Conservation (phyloP, 768 basidiomycete species). For the Boletus subcaerulescens region DNA sequence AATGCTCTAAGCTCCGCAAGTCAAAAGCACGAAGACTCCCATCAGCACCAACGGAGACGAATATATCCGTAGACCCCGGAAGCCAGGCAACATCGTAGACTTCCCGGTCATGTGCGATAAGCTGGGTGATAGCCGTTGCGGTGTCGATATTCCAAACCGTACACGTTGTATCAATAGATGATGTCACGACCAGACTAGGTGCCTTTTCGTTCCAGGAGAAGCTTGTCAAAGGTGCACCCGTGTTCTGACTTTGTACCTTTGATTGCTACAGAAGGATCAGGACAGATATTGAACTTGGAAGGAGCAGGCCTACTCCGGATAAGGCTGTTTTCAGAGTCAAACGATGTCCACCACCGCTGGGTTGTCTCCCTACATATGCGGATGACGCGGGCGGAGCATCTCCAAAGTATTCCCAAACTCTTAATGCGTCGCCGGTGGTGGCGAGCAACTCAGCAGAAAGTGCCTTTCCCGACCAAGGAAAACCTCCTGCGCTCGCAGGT, state of each 20-base stretch:
- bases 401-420: conserved; percentile 85
- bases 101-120: conserved; percentile 95
- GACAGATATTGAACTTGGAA: conserved; percentile 1
- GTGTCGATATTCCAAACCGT: conserved; percentile 99
- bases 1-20: conserved; percentile 93
- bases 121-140: conserved; percentile 89
- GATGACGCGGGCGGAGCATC: conserved; percentile 59
- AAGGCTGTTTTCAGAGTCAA: conserved; percentile 72
- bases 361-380: conserved; percentile 68
- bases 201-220: conserved; percentile 98
- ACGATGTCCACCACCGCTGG: conserved; percentile 55
- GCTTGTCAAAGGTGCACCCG: conserved; percentile 89
- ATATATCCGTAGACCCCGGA: conserved; percentile 92
- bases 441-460: conserved; percentile 78
- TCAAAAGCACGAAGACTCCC: conserved; percentile 96
- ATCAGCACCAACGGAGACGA: conserved; percentile 97
- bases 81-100: conserved; percentile 99
- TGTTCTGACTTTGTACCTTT: conserved; percentile 81
- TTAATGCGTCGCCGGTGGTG: conserved; percentile 89
- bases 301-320: conserved; percentile 62
- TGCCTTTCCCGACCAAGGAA: conserved; percentile 68
- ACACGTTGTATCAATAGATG: conserved; percentile 97
- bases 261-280: conserved; percentile 56
- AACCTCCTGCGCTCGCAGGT: conserved; percentile 62
- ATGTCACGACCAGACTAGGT: conserved; percentile 90